Percentiles rank a stretch among this genome's conserved stretches.
Evolutionary conservation across 805 yeast species (phyloP).

Genomic region (Ogataea glucozyma): DNA sequence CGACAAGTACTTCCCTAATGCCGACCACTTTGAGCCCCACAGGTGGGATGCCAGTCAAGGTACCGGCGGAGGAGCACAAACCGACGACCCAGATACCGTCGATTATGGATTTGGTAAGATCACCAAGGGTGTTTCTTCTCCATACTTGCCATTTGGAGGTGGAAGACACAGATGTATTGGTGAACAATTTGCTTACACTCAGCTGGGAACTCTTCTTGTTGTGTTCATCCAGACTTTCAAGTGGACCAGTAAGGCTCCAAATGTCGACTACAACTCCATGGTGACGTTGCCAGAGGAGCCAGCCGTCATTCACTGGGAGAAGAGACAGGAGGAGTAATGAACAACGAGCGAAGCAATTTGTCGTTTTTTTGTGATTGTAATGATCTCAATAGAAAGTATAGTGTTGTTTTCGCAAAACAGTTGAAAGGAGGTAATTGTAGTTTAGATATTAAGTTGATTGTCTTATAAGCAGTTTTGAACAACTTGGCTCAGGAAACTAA

Average conservation of each 20-base stretch:
- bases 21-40: conserved; percentile 73
- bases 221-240: conserved; percentile 72
- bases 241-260: conserved; percentile 73
- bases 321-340: too few species aligned
- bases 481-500: too few species aligned
- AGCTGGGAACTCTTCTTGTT: conserved; percentile 81
- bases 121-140: conserved; percentile 93
- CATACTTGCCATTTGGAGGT: conserved; percentile 97
- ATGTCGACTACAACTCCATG: conserved; percentile 84
- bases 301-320: conserved; percentile 70
- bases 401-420: too few species aligned
- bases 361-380: too few species aligned
- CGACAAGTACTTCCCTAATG: conserved; percentile 77
- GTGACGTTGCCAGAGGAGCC: conserved; percentile 87
- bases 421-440: too few species aligned
- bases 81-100: conserved; percentile 46
- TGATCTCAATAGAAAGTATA: too few species aligned
- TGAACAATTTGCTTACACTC: conserved; percentile 95
- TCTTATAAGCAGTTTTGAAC: too few species aligned
- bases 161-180: conserved; percentile 99
- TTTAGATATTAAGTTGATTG: too few species aligned
- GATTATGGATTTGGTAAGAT: conserved; percentile 98
- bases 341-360: too few species aligned
- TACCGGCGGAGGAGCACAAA: conserved; percentile 37
- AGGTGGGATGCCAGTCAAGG: conserved; percentile 65